Base-by-base conservation (phyloP, 257 asterid species). In the Craterostigma plantagineum region DNA sequence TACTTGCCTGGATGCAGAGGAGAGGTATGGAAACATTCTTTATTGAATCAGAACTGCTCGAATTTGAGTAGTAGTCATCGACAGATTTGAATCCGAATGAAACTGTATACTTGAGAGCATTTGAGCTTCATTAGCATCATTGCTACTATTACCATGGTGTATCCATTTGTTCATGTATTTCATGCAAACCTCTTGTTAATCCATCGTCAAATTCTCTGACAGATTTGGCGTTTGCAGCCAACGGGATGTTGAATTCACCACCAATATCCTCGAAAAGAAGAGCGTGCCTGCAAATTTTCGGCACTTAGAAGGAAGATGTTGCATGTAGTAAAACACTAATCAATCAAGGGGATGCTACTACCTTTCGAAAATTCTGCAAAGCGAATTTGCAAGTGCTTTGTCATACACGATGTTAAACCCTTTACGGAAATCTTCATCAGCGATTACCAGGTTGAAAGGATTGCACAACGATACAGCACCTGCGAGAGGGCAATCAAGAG, bases 41-140 rank as follows among this genome's bases (percentile, higher is more conserved):
- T 51, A 87, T 72, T 33, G 92, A 76, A 68, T 76, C 80, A 14
- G 95, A 79, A 63, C 98, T 87, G 85, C 95, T 63, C 13, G 98
- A 87, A 50, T 79, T 76, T 51, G 90, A 68, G 72, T 87, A 87
- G 70, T 87, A 87, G 33, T 87, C 98, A 68, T 79, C 95, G 48
- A 76, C 95, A 8, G 98, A 82, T 70, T 76, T 79, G 67, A 87
- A 87, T 61, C 98, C 95, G 74, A 87, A 87, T 45, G 95, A 82
- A 49, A 87, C 98, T 87, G 81, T 54, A 45, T 33, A 23, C 16
- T 15, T 41, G 35, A 53, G 33, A 16, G 47, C 33, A 18, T 50
- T 50, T 30, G 47, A 50, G 37, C 48, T 34, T 53, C n/a, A 63
- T 8, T 37, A 30, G 18, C 34, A 38, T 48, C 14, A 16, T 14